Base-by-base conservation (phyloP, 2,329 filamentous ascomycete genomes). In the Colletotrichum cereale region DNA sequence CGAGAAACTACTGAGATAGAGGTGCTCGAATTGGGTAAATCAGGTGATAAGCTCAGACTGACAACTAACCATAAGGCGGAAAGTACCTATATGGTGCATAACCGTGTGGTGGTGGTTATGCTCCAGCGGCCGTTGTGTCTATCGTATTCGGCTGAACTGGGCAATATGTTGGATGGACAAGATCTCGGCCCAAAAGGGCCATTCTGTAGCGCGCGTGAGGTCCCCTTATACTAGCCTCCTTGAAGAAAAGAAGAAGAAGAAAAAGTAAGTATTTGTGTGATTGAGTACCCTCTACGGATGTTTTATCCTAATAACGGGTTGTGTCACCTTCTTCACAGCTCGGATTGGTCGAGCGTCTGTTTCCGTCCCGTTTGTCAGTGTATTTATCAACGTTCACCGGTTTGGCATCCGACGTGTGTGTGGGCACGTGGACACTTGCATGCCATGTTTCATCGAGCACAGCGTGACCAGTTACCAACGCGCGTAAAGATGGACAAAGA, bases 261-360 rank as follows among this genome's bases (percentile, higher is more conserved):
- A 34, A 6, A 24, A 16, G 29, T 12, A 56, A 38, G 21, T 2
- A 34, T 12, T 21, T n/a, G 2, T 10, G 10, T 8, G 3, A n/a
- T 4, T 12, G n/a, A 16, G 31, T 48, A 24, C 10, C 24, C 29
- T 38, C 44, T 14, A 44, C n/a, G 14, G 29, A n/a, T 11, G 38
- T 47, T 64, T 57, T 34, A 57, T 64, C 55, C 26, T n/a, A 21
- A 29, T 38, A 44, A 34, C 38, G 50, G 50, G 11, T 47, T 38
- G 62, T 64, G 50, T 50, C 62, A 40, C 38, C 38, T 64, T 31
- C 36, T 29, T 64, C 8, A 38, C 50, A 47, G 38, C 38, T 40
- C 40, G 50, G 38, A 64, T 57, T 57, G 50, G 29, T 31, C 40
- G 26, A 64, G 36, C 14, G 42, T 38, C 36, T 56, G 53, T 38